Evolutionary conservation across 2,329 filamentous ascomycete genomes (phyloP), one percentile per base, ranked within the genome.

Genomic region (Colletotrichum echinochloae): DNA sequence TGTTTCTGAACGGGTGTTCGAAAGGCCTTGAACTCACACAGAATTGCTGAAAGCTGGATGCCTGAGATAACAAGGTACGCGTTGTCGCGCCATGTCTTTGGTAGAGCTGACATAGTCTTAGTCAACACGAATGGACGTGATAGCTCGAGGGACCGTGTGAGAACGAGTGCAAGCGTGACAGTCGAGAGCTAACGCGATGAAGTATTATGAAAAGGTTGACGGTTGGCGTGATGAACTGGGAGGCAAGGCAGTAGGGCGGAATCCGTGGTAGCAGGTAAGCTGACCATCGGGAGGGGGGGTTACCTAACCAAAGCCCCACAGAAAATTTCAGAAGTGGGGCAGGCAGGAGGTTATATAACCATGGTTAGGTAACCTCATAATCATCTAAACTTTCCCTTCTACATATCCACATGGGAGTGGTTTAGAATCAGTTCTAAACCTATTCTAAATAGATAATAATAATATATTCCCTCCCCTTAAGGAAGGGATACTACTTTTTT

Each of bases 51-150:
- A 11, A 75, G 75, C 68, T 82, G 80, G 6, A 76, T 73, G 26
- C 70, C 69, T 35, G 82, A 77, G 59, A 81, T 75, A 75, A 70
- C 70, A 9, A 83, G 75, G 48, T 83, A 83, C 52, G 79, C 59
- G 76, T 75, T 79, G 60, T 83, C 80, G 60, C 78, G 80, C 48
- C 69, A 69, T 8, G 23, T 60, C 26, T 61, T 73, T 1, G 60
- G 39, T 41, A 52, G 57, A 12, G 59, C 49, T n/a, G 66, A 55
- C 72, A 73, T 73, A n/a, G 1, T 23, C 2, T 16, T 0, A 5
- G 0, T n/a, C 16, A 4, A 28, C 28, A 5, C 11, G 33, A 2
- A 14, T 3, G 1, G 16, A 12, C 3, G 6, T 4, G 5, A 0
- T 11, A 1, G 6, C 35, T 23, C 12, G 12, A 26, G 18, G 8